Conservation (phyloP, 345 rosid species). For the Brassica incana region DNA sequence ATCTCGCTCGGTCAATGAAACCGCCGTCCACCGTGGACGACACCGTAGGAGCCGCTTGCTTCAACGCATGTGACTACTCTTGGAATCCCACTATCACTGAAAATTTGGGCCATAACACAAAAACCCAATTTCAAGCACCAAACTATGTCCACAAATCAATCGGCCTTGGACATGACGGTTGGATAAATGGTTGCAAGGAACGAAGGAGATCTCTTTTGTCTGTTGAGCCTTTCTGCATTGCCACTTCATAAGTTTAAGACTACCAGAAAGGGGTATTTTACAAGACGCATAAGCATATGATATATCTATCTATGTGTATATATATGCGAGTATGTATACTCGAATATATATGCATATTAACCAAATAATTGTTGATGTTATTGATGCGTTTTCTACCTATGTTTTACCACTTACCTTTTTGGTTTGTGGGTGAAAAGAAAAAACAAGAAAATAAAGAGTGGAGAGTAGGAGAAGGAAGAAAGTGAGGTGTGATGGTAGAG, state of each 20-base stretch:
- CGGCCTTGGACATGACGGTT: constrained; percentile 19
- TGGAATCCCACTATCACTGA: constrained; percentile 42
- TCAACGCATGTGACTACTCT: constrained; percentile 62
- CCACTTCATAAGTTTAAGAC: constrained; percentile 53
- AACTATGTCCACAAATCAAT: constrained; percentile 13
- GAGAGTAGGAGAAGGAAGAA: constrained; percentile 14
- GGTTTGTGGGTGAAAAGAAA: constrained; percentile 27
- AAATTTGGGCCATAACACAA: constrained; percentile 5
- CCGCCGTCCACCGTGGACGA: constrained; percentile 33
- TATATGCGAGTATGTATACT: constrained; percentile 24
- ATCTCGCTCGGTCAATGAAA: constrained; percentile 39
- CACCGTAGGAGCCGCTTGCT: constrained; percentile 39
- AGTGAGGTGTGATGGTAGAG: constrained; percentile 18
- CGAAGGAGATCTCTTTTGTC: constrained; percentile 64
- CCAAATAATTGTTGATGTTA: constrained; percentile 38
- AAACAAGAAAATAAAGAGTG: constrained; percentile 13
- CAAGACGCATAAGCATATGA: constrained; percentile 31
- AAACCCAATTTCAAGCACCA: constrained; percentile 23
- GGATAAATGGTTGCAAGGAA: constrained; percentile 70
- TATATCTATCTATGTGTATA: constrained; percentile 25
- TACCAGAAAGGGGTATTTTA: not conserved
- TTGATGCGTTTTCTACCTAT: constrained; percentile 34
- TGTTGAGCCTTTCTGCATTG: constrained; percentile 70
- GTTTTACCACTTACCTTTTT: constrained; percentile 37
- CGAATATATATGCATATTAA: constrained; percentile 37